phyloP scores from a whole-genome alignment of 2,329 filamentous ascomycete species.

The Coniochaeta sp. region DNA sequence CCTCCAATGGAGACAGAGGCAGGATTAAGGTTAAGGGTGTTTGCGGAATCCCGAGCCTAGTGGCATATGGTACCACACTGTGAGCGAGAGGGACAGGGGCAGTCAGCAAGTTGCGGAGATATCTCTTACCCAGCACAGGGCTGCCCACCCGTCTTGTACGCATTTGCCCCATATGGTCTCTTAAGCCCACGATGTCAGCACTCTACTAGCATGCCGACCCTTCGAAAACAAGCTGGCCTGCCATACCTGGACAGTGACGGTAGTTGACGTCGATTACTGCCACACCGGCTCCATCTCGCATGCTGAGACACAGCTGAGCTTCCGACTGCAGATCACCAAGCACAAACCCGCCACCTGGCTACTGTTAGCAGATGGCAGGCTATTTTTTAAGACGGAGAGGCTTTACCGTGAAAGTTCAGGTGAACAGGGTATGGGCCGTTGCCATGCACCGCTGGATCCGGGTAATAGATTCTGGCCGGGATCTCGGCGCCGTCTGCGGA shows the following conservation, averaged over 20 bases:
- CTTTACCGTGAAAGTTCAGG: slow-evolving; percentile 26
- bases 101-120: too few species aligned
- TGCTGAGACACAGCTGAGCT: slow-evolving; percentile 24
- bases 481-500: slow-evolving; percentile 22
- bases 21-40: slow-evolving; percentile 20
- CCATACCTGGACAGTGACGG: slow-evolving; percentile 28
- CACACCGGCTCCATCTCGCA: slow-evolving; percentile 26
- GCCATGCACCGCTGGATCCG: slow-evolving; percentile 19
- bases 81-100: too few species aligned
- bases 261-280: slow-evolving; percentile 32
- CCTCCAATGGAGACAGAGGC: slow-evolving; percentile 29
- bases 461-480: slow-evolving; percentile 24
- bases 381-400: background rate
- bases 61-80: background rate
- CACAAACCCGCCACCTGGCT: slow-evolving; percentile 27
- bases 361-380: background rate
- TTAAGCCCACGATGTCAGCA: slow-evolving; percentile 1
- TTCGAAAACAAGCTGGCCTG: background rate
- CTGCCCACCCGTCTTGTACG: slow-evolving; percentile 28
- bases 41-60: slow-evolving; percentile 18
- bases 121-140: slow-evolving; percentile 24
- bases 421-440: slow-evolving; percentile 24
- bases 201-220: background rate
- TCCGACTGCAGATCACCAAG: slow-evolving; percentile 25
- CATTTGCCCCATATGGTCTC: slow-evolving; percentile 27